phyloP scores from a whole-genome alignment of 805 yeast species.

The Metschnikowia picachoensis region DNA sequence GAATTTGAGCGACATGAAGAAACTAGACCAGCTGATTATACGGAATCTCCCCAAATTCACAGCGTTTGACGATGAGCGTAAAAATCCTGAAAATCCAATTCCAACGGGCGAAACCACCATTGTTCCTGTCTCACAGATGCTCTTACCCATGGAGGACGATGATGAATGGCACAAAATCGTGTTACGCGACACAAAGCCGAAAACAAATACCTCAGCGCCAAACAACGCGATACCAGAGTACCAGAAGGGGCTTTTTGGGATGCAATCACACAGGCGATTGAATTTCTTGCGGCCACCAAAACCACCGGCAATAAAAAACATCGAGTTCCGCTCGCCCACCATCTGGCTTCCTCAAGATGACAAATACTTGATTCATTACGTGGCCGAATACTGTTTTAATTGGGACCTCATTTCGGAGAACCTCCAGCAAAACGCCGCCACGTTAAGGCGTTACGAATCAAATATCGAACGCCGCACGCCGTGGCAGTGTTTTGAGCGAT shows the following conservation, averaged over 20 bases:
- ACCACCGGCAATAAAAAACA: conserved; percentile 80
- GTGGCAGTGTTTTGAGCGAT: conserved; percentile 98
- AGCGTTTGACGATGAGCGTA: conserved; percentile 40
- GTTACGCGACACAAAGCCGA: conserved; percentile 34
- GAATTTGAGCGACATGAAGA: conserved; percentile 39
- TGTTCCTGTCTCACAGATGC: conserved; percentile 61
- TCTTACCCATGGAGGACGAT: conserved; percentile 62
- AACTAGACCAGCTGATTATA: conserved; percentile 45
- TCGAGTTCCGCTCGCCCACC: conserved; percentile 84
- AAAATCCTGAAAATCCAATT: conserved; percentile 2
- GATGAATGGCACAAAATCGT: conserved; percentile 58
- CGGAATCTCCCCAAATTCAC: conserved; percentile 45
- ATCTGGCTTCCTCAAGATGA: conserved; percentile 97
- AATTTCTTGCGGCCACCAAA: conserved; percentile 79
- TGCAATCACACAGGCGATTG: conserved; percentile 48
- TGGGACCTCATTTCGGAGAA: conserved; percentile 91
- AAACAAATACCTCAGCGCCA: not conserved
- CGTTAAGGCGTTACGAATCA: conserved; percentile 61
- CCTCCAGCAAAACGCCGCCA: conserved; percentile 60
- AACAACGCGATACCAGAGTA: conserved; percentile 33
- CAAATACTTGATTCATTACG: conserved; percentile 69
- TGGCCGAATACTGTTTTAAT: conserved; percentile 82
- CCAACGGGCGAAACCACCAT: conserved; percentile 28
- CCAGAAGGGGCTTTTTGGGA: conserved; percentile 59
- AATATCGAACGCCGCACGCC: conserved; percentile 94